A percentile compares a stretch with the other conserved stretches of the same genome.
Evolutionary conservation across 768 basidiomycete genomes (phyloP).

Genomic region (Trametes punicea): DNA sequence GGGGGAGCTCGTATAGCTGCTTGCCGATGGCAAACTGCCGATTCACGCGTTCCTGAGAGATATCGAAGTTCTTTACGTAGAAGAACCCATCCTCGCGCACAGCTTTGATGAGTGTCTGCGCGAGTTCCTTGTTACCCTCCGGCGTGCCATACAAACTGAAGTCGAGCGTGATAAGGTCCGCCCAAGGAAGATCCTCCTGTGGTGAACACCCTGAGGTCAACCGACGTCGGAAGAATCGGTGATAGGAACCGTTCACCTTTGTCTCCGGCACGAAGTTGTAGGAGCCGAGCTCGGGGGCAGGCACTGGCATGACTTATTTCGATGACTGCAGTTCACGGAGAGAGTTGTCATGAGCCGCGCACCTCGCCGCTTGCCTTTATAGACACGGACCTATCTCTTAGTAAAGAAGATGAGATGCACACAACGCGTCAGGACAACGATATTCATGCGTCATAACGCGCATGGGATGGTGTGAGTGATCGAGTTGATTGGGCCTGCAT

Average conservation of each 20-base stretch:
- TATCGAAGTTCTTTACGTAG: constrained; percentile 51
- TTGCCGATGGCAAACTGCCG: constrained; percentile 46
- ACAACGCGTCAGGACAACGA: constrained; percentile 3
- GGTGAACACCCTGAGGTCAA: neutral
- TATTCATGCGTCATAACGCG: constrained; percentile 3
- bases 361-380: neutral
- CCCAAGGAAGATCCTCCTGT: constrained; percentile 48
- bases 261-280: constrained; percentile 41
- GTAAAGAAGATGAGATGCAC: neutral
- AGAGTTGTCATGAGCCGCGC: neutral
- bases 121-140: constrained; percentile 41
- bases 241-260: constrained; percentile 26
- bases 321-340: neutral
- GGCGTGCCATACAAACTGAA: constrained; percentile 37
- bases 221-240: neutral
- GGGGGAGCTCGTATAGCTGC: constrained; percentile 46
- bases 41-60: constrained; percentile 45
- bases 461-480: neutral
- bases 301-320: constrained; percentile 31
- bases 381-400: neutral
- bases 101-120: constrained; percentile 41
- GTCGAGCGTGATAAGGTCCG: constrained; percentile 46
- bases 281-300: constrained; percentile 37
- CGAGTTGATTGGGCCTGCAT: neutral
- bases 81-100: constrained; percentile 49